Evolutionary conservation across 139 green algal genomes (phyloP).

Genomic region (Micractinium conductrix): DNA sequence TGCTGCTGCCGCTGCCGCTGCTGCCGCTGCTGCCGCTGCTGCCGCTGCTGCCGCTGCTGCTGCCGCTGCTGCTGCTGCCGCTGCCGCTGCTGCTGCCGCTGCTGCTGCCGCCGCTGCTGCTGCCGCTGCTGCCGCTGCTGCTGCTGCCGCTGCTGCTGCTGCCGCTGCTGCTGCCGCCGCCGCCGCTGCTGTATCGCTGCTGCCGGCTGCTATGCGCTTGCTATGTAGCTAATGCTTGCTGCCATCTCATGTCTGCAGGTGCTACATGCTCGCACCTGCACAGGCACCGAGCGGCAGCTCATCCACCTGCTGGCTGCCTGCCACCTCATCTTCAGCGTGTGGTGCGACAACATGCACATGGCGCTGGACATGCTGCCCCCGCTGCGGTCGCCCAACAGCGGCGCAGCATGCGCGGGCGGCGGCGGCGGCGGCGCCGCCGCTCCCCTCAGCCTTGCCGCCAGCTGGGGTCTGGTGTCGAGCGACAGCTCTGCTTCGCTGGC

Average conservation of each 20-base stretch:
- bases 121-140: no score
- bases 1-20: no score
- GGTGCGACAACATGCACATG: conserved; percentile 32
- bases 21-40: no score
- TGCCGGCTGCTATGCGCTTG: neutral
- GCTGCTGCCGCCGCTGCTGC: no score
- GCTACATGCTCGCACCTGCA: conserved; percentile 48
- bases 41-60: no score
- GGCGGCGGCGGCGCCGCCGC: neutral
- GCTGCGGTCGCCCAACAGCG: no score
- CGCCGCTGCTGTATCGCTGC: neutral
- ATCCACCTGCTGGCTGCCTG: conserved; percentile 41
- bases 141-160: no score
- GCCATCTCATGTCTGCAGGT: no score
- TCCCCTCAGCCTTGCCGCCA: neutral
- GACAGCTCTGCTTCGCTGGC: conserved; percentile 1
- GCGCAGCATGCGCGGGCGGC: conserved; percentile 4
- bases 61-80: no score
- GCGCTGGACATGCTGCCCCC: conserved; percentile 37
- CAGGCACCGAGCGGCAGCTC: conserved; percentile 32
- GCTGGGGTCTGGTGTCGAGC: neutral
- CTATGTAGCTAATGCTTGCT: no score
- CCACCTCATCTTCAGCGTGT: conserved; percentile 46
- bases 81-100: no score
- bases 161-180: no score